These are phyloP conservation scores for Yarrowia sp. DNA, from an alignment of 805 yeast genomes.

Conservation along the genomic window DNA sequence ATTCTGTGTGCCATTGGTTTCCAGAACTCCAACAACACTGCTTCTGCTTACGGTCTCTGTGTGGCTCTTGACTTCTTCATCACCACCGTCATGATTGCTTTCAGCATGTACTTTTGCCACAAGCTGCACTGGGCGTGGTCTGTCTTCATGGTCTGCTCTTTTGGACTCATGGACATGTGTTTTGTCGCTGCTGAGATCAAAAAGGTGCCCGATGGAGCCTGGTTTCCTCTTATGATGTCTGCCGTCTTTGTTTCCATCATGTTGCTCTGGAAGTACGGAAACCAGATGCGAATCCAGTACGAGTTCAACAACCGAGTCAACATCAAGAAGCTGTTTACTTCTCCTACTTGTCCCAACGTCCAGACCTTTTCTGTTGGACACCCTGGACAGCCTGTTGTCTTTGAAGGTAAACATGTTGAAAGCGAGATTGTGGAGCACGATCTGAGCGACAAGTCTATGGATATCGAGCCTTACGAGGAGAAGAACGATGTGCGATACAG, in stretches of 20 bases:
- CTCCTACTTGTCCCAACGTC: neutral
- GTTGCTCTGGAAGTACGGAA: conserved; percentile 22
- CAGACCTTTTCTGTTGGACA: conserved; percentile 3
- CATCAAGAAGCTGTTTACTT: conserved; percentile 10
- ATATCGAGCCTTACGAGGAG: neutral
- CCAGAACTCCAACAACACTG: conserved; percentile 41
- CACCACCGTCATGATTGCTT: conserved; percentile 48
- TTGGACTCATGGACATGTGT: conserved; percentile 49
- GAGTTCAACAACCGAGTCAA: conserved; percentile 16
- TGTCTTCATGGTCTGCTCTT: conserved; percentile 41
- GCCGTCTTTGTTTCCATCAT: conserved; percentile 24
- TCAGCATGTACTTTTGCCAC: conserved; percentile 50
- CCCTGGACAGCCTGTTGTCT: neutral
- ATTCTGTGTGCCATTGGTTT: conserved; percentile 53
- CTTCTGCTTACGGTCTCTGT: conserved; percentile 60
- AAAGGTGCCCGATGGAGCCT: conserved; percentile 59
- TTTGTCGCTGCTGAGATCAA: conserved; percentile 50
- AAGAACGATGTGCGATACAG: neutral
- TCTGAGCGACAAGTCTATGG: neutral
- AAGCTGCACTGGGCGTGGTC: conserved; percentile 42
- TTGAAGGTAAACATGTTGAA: neutral
- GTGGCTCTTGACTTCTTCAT: conserved; percentile 55
- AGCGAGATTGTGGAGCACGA: conserved; percentile 8
- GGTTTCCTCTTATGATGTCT: conserved; percentile 49
- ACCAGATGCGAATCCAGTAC: conserved; percentile 1